These are phyloP conservation scores for Ophiocordyceps polyrhachis-furcata DNA, from an alignment of 2,329 filamentous ascomycete genomes.

Conservation along the genomic window DNA sequence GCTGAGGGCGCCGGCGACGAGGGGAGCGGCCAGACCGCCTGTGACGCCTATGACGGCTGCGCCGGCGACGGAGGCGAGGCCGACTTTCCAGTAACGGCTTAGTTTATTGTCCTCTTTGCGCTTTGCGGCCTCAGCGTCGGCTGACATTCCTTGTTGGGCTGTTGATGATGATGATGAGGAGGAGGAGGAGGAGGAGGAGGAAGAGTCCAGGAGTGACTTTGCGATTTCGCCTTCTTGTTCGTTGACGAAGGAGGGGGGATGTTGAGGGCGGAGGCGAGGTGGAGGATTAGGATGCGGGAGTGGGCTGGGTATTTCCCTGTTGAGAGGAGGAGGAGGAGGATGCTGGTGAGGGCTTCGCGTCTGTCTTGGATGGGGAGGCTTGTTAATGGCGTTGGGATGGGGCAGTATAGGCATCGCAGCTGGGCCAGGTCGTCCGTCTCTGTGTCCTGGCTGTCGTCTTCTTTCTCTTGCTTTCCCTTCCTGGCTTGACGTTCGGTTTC, in stretches of 20 bases:
- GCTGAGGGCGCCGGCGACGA: constrained; percentile 72
- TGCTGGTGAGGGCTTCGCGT: constrained; percentile 46
- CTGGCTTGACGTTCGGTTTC: constrained; percentile 26
- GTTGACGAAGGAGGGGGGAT: constrained; percentile 43
- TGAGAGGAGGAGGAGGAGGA: constrained; percentile 52
- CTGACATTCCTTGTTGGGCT: constrained; percentile 36
- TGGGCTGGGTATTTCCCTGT: constrained; percentile 58
- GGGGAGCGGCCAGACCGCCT: constrained; percentile 72
- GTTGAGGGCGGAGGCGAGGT: constrained; percentile 47
- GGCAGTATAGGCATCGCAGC: constrained; percentile 32
- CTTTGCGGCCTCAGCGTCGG: constrained; percentile 58
- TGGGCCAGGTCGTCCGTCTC: constrained; percentile 11
- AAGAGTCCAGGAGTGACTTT: constrained; percentile 50
- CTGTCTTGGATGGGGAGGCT: constrained; percentile 39
- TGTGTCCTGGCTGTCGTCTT: constrained; percentile 17
- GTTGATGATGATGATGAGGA: too few relatives aligned
- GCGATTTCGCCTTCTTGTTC: constrained; percentile 60
- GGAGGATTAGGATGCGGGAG: constrained; percentile 48
- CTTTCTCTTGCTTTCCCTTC: constrained; percentile 15
- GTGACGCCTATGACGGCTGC: constrained; percentile 83
- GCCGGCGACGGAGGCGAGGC: constrained; percentile 71
- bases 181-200: constrained; percentile 17
- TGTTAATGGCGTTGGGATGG: constrained; percentile 33
- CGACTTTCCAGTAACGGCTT: constrained; percentile 73
- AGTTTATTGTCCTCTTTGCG: constrained; percentile 51